phyloP scores from a whole-genome alignment of 202 grass and related monocot species.

The Schoenoplectus triqueter region DNA sequence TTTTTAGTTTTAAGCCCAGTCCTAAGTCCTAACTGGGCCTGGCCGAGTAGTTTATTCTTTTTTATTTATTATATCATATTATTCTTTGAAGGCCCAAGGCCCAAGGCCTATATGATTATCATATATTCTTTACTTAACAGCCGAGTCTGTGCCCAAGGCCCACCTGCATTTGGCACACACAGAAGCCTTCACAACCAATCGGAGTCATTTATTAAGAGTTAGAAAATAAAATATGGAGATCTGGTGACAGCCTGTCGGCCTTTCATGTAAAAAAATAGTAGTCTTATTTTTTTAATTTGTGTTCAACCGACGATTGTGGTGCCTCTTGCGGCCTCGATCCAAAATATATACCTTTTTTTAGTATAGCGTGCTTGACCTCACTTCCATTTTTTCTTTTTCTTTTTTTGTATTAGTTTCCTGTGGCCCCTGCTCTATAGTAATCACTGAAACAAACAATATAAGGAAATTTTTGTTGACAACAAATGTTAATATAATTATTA shows the following conservation, averaged over 20 bases:
- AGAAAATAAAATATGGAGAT: slow-evolving; percentile 15
- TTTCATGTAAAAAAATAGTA: not conserved
- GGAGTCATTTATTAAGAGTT: slow-evolving; percentile 32
- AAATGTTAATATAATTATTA: too few species aligned
- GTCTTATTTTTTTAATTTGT: slow-evolving; percentile 44
- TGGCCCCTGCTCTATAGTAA: not conserved
- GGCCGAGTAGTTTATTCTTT: too few species aligned
- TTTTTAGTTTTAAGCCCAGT: too few species aligned
- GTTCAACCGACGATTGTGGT: slow-evolving; percentile 29
- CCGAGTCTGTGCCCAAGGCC: not conserved
- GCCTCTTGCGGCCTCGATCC: not conserved
- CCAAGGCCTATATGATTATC: not conserved
- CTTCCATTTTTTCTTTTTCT: not conserved
- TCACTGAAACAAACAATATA: not conserved
- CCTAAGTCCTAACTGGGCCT: too few species aligned
- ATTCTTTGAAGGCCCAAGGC: too few species aligned
- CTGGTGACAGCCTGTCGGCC: not conserved
- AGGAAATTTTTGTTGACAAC: too few species aligned
- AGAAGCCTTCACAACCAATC: not conserved
- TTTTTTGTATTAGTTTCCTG: not conserved
- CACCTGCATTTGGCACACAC: not conserved
- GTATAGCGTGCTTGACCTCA: slow-evolving; percentile 30
- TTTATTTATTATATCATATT: too few species aligned
- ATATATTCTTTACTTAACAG: not conserved
- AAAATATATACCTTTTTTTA: slow-evolving; percentile 1